Evolutionary conservation across 352 stramenopile species (phyloP).

Genomic region (Globisporangium emineosum): DNA sequence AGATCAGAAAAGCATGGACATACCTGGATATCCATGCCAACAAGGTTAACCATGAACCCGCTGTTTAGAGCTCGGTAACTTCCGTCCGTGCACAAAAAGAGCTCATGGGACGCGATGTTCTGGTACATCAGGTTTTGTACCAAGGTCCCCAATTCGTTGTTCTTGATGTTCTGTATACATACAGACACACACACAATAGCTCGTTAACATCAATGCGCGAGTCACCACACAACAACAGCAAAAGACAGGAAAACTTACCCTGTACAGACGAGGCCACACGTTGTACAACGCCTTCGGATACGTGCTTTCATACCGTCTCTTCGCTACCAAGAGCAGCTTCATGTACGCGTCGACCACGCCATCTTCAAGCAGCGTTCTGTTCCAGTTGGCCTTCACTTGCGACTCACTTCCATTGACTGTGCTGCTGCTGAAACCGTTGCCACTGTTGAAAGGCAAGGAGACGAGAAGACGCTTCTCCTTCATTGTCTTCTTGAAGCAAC

Average conservation of each 20-base stretch:
- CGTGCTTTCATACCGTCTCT: slow-evolving; percentile 33
- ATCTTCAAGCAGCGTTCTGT: slow-evolving; percentile 70
- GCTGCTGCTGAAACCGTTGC: slow-evolving; percentile 15
- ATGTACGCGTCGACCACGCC: slow-evolving; percentile 54
- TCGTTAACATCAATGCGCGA: neutral
- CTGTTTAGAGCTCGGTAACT: slow-evolving; percentile 45
- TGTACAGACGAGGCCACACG: slow-evolving; percentile 45
- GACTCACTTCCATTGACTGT: slow-evolving; percentile 40
- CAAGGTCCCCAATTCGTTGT: slow-evolving; percentile 34
- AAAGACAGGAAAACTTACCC: neutral
- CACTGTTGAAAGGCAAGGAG: slow-evolving; percentile 10
- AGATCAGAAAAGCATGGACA: neutral
- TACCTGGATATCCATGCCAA: slow-evolving; percentile 73
- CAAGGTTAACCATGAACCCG: slow-evolving; percentile 60
- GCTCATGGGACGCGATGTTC: slow-evolving; percentile 36
- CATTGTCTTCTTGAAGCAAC: slow-evolving; percentile 67
- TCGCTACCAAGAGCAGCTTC: slow-evolving; percentile 57
- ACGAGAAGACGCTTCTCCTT: slow-evolving; percentile 43
- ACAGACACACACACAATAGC: neutral
- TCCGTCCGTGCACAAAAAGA: slow-evolving; percentile 74
- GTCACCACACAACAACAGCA: neutral
- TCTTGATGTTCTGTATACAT: slow-evolving; percentile 8
- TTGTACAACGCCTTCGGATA: slow-evolving; percentile 56
- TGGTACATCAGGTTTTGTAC: slow-evolving; percentile 47
- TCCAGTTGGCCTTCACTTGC: slow-evolving; percentile 62